Evolutionary conservation across 192 early-diverging fungal species (phyloP).

Genomic region (Gonapodya prolifera): DNA sequence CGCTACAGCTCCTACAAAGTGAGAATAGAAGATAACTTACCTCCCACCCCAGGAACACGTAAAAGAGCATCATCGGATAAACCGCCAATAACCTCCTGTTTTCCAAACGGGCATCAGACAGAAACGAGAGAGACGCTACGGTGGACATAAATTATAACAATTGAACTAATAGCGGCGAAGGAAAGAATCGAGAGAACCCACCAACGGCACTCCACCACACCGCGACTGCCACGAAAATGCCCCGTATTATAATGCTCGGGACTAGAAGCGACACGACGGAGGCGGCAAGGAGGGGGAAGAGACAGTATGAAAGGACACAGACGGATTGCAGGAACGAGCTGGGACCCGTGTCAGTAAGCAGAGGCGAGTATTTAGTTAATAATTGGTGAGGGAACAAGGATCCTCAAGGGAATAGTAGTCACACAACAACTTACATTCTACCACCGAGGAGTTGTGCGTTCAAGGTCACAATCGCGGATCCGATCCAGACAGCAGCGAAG

Average conservation of each 20-base stretch:
- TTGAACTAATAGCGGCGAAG: neutral
- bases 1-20: no score
- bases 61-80: conserved; percentile 92
- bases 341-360: neutral
- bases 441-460: conserved; percentile 94
- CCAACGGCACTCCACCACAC: conserved; percentile 82
- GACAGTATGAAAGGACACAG: conserved; percentile 91
- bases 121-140: conserved; percentile 79
- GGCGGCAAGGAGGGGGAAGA: conserved; percentile 81
- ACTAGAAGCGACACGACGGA: conserved; percentile 60
- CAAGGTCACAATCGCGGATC: conserved; percentile 86
- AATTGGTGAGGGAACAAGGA: neutral
- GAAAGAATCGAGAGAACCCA: conserved; percentile 23
- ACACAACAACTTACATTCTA: conserved; percentile 47
- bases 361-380: neutral
- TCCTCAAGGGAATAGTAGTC: neutral
- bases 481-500: conserved; percentile 90
- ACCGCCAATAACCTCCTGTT: conserved; percentile 77
- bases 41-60: conserved; percentile 90
- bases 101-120: conserved; percentile 72
- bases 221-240: conserved; percentile 58
- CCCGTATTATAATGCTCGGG: conserved; percentile 48
- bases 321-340: conserved; percentile 96
- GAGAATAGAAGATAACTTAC: no score
- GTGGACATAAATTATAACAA: neutral